Evolutionary conservation across 202 grass and related monocot genomes (phyloP).

Genomic region (Carex arenaria): DNA sequence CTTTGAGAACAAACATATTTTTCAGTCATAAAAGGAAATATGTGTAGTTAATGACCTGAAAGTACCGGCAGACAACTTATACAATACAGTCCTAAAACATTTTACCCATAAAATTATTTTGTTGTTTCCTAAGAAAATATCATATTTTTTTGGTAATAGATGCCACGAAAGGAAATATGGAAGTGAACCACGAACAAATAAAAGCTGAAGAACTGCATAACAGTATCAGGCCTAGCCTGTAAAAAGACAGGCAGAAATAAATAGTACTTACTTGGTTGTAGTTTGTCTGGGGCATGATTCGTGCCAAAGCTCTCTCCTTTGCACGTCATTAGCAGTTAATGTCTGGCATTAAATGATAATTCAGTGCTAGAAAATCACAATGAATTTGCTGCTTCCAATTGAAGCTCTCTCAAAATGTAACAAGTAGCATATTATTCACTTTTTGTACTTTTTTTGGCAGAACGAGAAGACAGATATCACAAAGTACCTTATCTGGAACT

Average conservation of each 20-base stretch:
- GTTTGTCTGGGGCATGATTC: neutral
- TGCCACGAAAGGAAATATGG: no score
- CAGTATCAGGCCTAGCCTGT: no score
- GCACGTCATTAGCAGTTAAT: neutral
- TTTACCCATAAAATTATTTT: neutral
- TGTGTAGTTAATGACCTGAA: no score
- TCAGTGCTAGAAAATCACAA: neutral
- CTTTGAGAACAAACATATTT: neutral
- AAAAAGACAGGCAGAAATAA: neutral
- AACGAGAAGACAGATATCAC: neutral
- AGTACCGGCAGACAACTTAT: no score
- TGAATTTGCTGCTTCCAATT: neutral
- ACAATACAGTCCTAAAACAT: neutral
- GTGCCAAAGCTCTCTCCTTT: neutral
- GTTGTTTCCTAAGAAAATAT: no score
- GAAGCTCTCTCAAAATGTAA: neutral
- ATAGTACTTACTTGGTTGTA: neutral
- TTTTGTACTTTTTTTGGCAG: neutral
- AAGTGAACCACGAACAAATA: neutral
- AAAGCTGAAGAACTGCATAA: neutral
- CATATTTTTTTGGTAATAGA: no score
- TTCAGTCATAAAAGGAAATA: neutral
- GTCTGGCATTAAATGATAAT: neutral
- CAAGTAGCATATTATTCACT: neutral
- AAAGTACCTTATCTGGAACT: constrained; percentile 34